Evolutionary conservation across 768 basidiomycete genomes (phyloP).

Genomic region (Psilocybe cubensis): DNA sequence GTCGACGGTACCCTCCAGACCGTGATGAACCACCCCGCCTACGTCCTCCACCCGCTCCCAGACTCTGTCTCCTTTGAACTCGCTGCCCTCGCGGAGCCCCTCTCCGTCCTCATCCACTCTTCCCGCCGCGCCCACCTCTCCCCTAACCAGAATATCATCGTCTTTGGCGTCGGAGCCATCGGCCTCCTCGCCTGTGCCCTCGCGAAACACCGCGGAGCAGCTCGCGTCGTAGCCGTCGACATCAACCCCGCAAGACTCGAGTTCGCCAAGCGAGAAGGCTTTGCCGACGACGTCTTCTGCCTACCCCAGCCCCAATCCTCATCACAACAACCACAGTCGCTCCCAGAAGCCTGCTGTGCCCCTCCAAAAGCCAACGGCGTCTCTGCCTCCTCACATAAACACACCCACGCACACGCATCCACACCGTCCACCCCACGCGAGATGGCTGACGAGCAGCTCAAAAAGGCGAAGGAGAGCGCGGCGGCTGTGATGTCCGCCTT

Average conservation of each 20-base stretch:
- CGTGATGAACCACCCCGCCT: constrained; percentile 86
- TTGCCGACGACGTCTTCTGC: constrained; percentile 74
- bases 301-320: constrained; percentile 41
- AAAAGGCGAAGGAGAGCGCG: constrained; percentile 64
- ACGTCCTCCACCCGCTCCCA: constrained; percentile 88
- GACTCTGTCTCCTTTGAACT: constrained; percentile 75
- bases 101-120: constrained; percentile 84
- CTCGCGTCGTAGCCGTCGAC: constrained; percentile 76
- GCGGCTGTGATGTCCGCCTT: constrained; percentile 57
- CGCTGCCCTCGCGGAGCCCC: constrained; percentile 91
- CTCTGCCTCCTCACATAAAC: constrained; percentile 14
- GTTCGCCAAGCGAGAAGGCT: constrained; percentile 76
- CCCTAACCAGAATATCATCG: constrained; percentile 73
- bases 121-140: constrained; percentile 42
- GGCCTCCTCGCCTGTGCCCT: constrained; percentile 89
- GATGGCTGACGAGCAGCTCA: constrained; percentile 42
- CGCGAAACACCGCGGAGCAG: constrained; percentile 71
- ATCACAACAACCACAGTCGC: constrained; percentile 7
- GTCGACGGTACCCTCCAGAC: constrained; percentile 90
- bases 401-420: background rate
- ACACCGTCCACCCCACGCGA: constrained; percentile 1
- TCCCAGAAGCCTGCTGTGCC: constrained; percentile 14
- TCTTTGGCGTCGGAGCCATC: constrained; percentile 93
- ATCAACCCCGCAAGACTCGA: constrained; percentile 83
- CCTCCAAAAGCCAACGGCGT: constrained; percentile 4